These are phyloP conservation scores for Lichenothelia convexa DNA, from an alignment of 495 filamentous ascomycete genomes.

Conservation along the genomic window DNA sequence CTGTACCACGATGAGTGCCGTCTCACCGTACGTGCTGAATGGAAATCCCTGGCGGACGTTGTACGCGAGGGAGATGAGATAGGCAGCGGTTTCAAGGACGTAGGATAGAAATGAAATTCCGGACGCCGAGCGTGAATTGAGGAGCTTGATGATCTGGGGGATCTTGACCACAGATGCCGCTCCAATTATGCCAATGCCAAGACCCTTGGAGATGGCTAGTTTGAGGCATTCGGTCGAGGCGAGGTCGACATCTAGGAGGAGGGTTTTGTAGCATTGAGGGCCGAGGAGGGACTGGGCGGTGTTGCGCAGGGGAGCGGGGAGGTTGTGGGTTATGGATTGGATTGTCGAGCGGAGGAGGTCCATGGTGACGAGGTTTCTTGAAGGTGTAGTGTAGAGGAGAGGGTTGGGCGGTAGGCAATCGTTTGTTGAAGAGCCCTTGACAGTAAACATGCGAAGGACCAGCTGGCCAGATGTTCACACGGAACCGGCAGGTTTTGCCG, in stretches of 20 bases:
- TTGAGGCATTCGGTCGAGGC: constrained; percentile 57
- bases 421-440: no score
- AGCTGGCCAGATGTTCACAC: no score
- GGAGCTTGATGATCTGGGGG: constrained; percentile 82
- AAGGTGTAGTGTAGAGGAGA: background rate
- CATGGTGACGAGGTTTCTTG: constrained; percentile 20
- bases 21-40: constrained; percentile 92
- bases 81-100: constrained; percentile 69
- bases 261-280: constrained; percentile 59
- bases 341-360: constrained; percentile 44
- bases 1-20: constrained; percentile 73
- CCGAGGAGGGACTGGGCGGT: constrained; percentile 65
- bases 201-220: constrained; percentile 72
- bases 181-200: constrained; percentile 81
- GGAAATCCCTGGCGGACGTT: constrained; percentile 79
- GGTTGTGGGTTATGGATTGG: constrained; percentile 58
- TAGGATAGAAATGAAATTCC: constrained; percentile 83
- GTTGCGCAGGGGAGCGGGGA: constrained; percentile 61
- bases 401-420: background rate
- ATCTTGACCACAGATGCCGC: constrained; percentile 84
- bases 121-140: constrained; percentile 54
- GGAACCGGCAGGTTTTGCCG: no score
- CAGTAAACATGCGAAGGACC: no score
- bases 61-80: constrained; percentile 76
- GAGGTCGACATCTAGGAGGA: constrained; percentile 64